Base-by-base conservation (phyloP, 2,329 filamentous ascomycete species). In the Verticillium tricorpus region DNA sequence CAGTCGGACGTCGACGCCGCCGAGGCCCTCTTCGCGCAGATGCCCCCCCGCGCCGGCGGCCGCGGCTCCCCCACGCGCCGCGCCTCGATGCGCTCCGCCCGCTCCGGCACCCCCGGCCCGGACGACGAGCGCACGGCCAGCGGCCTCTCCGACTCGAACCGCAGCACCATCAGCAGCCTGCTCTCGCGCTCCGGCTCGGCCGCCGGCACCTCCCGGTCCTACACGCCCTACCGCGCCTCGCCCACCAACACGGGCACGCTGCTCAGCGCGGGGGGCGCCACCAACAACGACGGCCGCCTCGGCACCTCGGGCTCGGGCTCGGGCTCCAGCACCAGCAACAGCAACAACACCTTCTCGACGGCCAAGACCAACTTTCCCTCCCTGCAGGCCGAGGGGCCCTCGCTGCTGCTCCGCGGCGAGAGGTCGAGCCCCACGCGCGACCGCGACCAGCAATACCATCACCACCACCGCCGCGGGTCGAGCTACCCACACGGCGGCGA, bases 101-200 rank as follows among this genome's bases (percentile, higher is more conserved):
- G 63, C 11, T 67, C 64, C 45, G 45, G 45, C 31, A 59, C 58
- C 1, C 40, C 58, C 8, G 25, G 25, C 2, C 54, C 54, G 19
- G 81, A 83, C 52, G 82, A 84, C 40, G 78, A 78, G 5, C 78
- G 84, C 32, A 86, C 83, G 5, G 82, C 76, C 34, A 86, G 83
- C 67, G 85, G 82, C 67, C 69, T 86, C 2, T 86, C 84, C 0
- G 85, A 88, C 60, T 78, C 78, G 14, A 82, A 76, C 61, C 75
- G 78, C 37, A 82, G 81, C 68, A 75, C 75, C 2, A 73, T 80
- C 15, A 79, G 77, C 39, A 77, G 76, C 25, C 66, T 67, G n/a
- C 61, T 65, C 14, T 65, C 64, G 45, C 71, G 75, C 11, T 74
- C 72, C 9, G 72, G 68, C 3, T 77, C 75, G 2, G 65, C 67